phyloP scores from a whole-genome alignment of 345 rosid species.

The Aquilaria malaccensis region DNA sequence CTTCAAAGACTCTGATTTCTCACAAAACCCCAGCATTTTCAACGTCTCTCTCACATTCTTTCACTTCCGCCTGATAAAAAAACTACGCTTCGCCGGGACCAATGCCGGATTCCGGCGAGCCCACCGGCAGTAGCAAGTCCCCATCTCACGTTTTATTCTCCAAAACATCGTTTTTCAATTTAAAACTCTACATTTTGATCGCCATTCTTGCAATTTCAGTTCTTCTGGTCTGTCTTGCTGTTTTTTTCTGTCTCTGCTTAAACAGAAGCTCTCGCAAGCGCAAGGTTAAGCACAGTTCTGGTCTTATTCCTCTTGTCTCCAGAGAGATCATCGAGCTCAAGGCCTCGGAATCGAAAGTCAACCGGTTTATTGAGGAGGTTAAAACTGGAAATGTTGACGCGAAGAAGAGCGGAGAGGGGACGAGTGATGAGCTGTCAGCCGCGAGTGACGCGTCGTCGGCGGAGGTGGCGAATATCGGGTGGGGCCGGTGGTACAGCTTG shows the following conservation, averaged over 20 bases:
- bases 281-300: constrained; percentile 59
- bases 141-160: constrained; percentile 28
- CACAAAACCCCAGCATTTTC: constrained; percentile 4
- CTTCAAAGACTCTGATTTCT: constrained; percentile 12
- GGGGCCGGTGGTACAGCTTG: constrained; percentile 90
- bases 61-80: constrained; percentile 8
- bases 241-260: constrained; percentile 50
- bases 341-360: constrained; percentile 27
- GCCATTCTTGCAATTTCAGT: constrained; percentile 33
- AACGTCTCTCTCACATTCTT: neutral
- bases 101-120: constrained; percentile 45
- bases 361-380: constrained; percentile 16
- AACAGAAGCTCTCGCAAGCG: constrained; percentile 46
- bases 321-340: constrained; percentile 70
- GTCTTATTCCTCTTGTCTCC: constrained; percentile 63
- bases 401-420: constrained; percentile 19
- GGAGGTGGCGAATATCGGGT: constrained; percentile 53
- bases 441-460: constrained; percentile 40
- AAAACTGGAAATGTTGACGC: constrained; percentile 20
- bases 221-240: constrained; percentile 28
- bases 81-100: constrained; percentile 18
- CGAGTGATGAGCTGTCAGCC: constrained; percentile 24
- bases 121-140: constrained; percentile 12
- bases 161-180: constrained; percentile 38
- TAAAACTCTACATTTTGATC: constrained; percentile 53